Evolutionary conservation across 129 eudicot genomes (phyloP).

Genomic region (Deinandra increscens): DNA sequence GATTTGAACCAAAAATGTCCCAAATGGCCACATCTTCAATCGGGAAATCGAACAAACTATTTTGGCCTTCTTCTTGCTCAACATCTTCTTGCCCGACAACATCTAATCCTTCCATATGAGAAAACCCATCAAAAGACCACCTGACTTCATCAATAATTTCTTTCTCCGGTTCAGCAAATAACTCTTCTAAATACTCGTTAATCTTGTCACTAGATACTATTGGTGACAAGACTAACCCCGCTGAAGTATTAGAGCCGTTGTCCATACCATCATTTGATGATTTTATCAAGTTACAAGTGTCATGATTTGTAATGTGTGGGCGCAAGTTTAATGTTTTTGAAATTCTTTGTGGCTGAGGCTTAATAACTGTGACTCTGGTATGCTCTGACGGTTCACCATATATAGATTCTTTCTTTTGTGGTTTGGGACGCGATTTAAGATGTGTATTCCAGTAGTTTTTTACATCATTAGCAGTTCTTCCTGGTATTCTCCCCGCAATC

Average conservation of each 20-base stretch:
- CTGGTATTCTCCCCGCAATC: constrained; percentile 65
- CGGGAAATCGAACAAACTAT: constrained; percentile 14
- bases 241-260: background rate
- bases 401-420: constrained; percentile 4
- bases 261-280: background rate
- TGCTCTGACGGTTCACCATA: constrained; percentile 15
- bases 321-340: constrained; percentile 13
- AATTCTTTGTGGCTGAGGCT: constrained; percentile 44
- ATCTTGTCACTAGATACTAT: background rate
- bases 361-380: constrained; percentile 13
- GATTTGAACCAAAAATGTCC: constrained; percentile 22
- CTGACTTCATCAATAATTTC: background rate
- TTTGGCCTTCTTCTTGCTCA: constrained; percentile 2
- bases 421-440: constrained; percentile 18
- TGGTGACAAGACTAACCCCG: constrained; percentile 4
- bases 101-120: background rate
- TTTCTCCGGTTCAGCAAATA: constrained; percentile 10
- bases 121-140: constrained; percentile 25
- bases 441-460: constrained; percentile 66
- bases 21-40: constrained; percentile 18
- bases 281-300: background rate
- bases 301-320: background rate
- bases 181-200: constrained; percentile 10
- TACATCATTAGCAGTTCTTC: constrained; percentile 67
- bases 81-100: background rate